A percentile compares a stretch with the other conserved stretches of the same genome.
Conservation (phyloP, 164 flowering plant genomes). For the Magnolia officinalis region DNA sequence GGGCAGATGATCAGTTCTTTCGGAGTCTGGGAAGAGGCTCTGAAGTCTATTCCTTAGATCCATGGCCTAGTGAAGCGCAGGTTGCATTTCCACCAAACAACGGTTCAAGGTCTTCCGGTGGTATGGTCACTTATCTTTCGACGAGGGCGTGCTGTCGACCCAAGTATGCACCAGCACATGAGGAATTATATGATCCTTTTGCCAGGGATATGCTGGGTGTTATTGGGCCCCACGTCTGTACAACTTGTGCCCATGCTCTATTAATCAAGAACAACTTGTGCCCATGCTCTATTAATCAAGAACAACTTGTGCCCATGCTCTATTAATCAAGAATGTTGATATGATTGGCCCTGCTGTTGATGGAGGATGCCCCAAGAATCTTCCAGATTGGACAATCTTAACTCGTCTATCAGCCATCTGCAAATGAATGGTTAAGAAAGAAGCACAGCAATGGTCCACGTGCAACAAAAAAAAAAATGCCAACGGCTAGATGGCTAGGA, state of each 20-base stretch:
- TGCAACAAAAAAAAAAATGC: neutral
- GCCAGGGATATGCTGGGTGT: too few relatives aligned
- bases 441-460: neutral
- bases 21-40: conserved; percentile 56
- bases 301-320: too few relatives aligned
- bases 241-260: too few relatives aligned
- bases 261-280: too few relatives aligned
- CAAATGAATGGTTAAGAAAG: neutral
- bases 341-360: neutral
- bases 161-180: too few relatives aligned
- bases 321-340: too few relatives aligned
- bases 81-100: conserved; percentile 34
- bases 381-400: neutral
- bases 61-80: conserved; percentile 30
- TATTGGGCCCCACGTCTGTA: too few relatives aligned
- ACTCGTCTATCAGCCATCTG: neutral
- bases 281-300: too few relatives aligned
- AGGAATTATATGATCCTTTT: too few relatives aligned
- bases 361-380: neutral
- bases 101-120: conserved; percentile 31
- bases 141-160: conserved; percentile 35
- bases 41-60: conserved; percentile 40
- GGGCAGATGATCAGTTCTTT: conserved; percentile 50
- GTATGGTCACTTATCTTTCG: conserved; percentile 41
- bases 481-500: neutral